A percentile compares a stretch with the other conserved stretches of the same genome.
phyloP scores from a whole-genome alignment of 768 basidiomycete genomes.

The Cubamyces sp. region DNA sequence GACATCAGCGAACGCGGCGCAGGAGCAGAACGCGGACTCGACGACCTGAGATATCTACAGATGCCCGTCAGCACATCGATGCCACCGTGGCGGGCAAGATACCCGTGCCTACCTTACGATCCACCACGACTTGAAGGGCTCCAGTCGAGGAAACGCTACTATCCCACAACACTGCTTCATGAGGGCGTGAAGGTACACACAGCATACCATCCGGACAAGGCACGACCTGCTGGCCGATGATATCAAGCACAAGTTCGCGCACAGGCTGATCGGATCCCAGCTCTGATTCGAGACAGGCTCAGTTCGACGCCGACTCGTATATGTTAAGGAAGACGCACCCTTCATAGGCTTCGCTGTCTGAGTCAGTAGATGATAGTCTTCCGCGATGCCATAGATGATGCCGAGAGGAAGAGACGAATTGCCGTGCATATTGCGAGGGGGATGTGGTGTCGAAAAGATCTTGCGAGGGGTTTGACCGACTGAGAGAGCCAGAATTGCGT shows the following conservation, averaged over 20 bases:
- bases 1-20: conserved; percentile 78
- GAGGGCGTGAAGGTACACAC: conserved; percentile 58
- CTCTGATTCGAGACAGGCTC: conserved; percentile 39
- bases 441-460: conserved; percentile 79
- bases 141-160: conserved; percentile 42
- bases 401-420: conserved; percentile 73
- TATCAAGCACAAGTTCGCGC: conserved; percentile 57
- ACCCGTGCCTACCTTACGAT: conserved; percentile 53
- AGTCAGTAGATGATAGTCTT: conserved; percentile 73
- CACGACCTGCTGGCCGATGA: conserved; percentile 59
- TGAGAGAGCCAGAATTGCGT: conserved; percentile 30
- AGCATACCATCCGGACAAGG: conserved; percentile 65
- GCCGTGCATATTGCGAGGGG: conserved; percentile 72
- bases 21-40: conserved; percentile 72
- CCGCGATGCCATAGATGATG: conserved; percentile 75
- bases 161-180: conserved; percentile 77
- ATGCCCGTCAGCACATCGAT: too few relatives aligned
- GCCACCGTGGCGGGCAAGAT: too few relatives aligned
- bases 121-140: conserved; percentile 64
- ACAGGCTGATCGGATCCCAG: conserved; percentile 52
- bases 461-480: conserved; percentile 93
- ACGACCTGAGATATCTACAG: conserved; percentile 72
- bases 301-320: neutral
- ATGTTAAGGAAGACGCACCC: conserved; percentile 43
- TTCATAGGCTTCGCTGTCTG: conserved; percentile 60